Percentiles rank a stretch among this genome's conserved stretches.
phyloP scores from a whole-genome alignment of 78 protist species.

The Dictyostelium discoideum region DNA sequence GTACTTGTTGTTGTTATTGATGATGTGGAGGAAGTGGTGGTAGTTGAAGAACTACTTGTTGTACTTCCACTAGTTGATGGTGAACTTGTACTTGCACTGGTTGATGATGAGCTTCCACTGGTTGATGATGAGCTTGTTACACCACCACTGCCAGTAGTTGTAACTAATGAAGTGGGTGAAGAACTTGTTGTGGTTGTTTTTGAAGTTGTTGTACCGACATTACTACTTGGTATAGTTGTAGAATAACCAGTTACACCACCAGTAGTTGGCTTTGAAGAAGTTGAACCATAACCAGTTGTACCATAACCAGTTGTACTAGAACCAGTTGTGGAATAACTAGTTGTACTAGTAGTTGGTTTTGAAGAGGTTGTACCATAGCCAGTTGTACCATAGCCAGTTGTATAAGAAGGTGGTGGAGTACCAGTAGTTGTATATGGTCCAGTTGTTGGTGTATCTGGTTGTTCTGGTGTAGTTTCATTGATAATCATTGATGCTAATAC shows the following conservation, averaged over 20 bases:
- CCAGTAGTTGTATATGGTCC: background rate
- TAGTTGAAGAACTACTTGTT: background rate
- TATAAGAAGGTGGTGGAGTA: background rate
- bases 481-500: background rate
- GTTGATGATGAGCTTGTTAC: background rate
- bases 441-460: constrained; percentile 11
- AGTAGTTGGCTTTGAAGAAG: background rate
- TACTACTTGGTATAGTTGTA: background rate
- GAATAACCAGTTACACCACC: background rate
- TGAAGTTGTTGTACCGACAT: background rate
- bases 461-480: background rate
- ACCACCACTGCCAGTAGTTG: background rate
- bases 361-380: background rate
- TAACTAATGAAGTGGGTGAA: background rate
- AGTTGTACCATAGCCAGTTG: no score
- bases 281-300: background rate
- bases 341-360: background rate
- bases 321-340: background rate
- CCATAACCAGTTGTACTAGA: background rate
- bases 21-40: background rate
- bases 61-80: background rate
- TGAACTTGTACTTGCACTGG: background rate
- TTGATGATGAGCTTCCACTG: background rate
- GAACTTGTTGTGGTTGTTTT: background rate
- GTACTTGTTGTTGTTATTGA: background rate